Evolutionary conservation across 2,329 filamentous ascomycete species (phyloP), one percentile per base, ranked within the genome.

Genomic region (Chaetomium sp.): DNA sequence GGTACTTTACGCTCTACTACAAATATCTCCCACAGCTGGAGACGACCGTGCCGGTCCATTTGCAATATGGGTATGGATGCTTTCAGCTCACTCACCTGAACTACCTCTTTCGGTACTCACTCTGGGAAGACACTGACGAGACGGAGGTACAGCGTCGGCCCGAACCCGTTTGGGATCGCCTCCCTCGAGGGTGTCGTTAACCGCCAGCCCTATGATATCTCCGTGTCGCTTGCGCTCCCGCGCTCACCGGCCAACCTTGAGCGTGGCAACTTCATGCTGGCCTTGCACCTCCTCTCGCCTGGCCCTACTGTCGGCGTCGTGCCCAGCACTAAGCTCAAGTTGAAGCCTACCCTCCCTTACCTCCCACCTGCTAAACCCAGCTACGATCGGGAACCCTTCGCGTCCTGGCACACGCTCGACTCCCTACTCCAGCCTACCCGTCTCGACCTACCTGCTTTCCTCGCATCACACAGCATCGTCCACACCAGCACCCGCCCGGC

Each of bases 251-350:
- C 78, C 1, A 99, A 99, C 66, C 72, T 88, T 27, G 80, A 80
- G 2, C 80, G 81, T 11, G 94, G 94, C 34, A 97, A 97, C 73
- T 97, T 96, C 76, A 99, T 99, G 94, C 75, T 97, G 14, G 86
- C 88, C 47, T 74, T 96, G 12, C 80, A 84, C 58, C 80, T 96
- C 78, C 88, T 49, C 77, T 77, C 33, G 72, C 9, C 52, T 34
- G 33, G 38, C 7, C 11, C 42, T 12, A 40, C 50, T n/a, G 7
- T 43, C 6, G 7, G 35, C 14, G 19, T 27, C 2, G 19, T 10
- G n/a, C 42, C n/a, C 9, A 14, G 44, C 14, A 33, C 27, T 43
- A 52, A 36, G 6, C 7, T 27, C 6, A 38, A 36, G 27, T n/a
- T 6, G 1, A 6, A 6, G 7, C 40, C 14, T 33, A n/a, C 52